Conservation (phyloP, 2,329 filamentous ascomycete species). For the Fusarium dlaminii region DNA sequence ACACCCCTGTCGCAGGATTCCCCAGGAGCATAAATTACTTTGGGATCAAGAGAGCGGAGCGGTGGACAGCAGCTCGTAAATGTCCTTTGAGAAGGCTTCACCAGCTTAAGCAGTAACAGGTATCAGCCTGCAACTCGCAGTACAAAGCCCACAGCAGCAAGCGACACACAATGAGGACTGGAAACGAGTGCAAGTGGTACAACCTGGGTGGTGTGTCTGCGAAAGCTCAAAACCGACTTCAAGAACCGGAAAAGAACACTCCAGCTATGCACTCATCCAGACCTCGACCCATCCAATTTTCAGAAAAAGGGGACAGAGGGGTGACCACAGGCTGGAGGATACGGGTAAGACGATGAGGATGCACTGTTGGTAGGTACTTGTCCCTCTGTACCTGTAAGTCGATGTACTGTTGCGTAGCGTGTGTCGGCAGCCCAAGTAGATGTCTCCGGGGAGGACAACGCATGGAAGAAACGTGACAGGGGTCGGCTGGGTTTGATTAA, state of each 20-base stretch:
- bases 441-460: slow-evolving; percentile 52
- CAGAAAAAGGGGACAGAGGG: slow-evolving; percentile 30
- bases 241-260: slow-evolving; percentile 31
- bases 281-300: slow-evolving; percentile 20
- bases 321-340: slow-evolving; percentile 14
- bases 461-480: slow-evolving; percentile 64
- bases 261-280: slow-evolving; percentile 18
- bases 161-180: slow-evolving; percentile 15
- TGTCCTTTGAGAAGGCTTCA: slow-evolving; percentile 23
- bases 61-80: slow-evolving; percentile 37
- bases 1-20: slow-evolving; percentile 37
- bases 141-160: slow-evolving; percentile 15
- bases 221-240: slow-evolving; percentile 24
- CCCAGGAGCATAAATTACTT: slow-evolving; percentile 37
- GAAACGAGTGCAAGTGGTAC: slow-evolving; percentile 1
- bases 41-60: slow-evolving; percentile 37
- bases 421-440: slow-evolving; percentile 33
- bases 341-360: slow-evolving; percentile 18
- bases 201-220: slow-evolving; percentile 24
- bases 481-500: slow-evolving; percentile 60
- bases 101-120: slow-evolving; percentile 17
- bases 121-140: slow-evolving; percentile 32
- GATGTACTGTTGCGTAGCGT: slow-evolving; percentile 27
- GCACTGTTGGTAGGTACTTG: background rate
- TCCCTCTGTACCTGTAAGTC: slow-evolving; percentile 24